phyloP scores from a whole-genome alignment of 2,329 filamentous ascomycete genomes.

The Chaetomium sp. region DNA sequence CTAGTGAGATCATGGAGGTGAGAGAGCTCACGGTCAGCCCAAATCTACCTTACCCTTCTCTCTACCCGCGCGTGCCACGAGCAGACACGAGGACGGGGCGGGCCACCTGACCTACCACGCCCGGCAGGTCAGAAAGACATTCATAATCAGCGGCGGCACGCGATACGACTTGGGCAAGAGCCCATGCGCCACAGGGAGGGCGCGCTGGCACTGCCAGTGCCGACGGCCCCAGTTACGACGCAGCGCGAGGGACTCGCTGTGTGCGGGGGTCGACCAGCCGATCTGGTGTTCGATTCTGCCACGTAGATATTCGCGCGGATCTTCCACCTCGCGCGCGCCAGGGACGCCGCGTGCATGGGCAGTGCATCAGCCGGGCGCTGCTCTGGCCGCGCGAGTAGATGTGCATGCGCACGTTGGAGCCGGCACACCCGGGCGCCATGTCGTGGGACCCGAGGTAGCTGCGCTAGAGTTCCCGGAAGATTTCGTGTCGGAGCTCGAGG shows the following conservation, averaged over 20 bases:
- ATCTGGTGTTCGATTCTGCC: not conserved
- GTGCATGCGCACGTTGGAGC: constrained; percentile 28
- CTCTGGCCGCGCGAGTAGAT: constrained; percentile 23
- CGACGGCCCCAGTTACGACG: constrained; percentile 32
- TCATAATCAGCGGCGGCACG: constrained; percentile 27
- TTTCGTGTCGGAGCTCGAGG: constrained; percentile 27
- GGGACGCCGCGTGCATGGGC: constrained; percentile 9
- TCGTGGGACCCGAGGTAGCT: constrained; percentile 20
- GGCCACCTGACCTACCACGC: constrained; percentile 29
- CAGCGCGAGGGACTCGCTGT: constrained; percentile 9
- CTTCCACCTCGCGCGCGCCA: constrained; percentile 5
- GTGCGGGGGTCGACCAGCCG: constrained; percentile 9
- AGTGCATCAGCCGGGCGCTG: constrained; percentile 13
- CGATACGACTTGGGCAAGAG: constrained; percentile 4
- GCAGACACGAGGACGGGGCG: not conserved
- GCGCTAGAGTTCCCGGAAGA: constrained; percentile 29
- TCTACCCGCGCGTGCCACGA: not conserved
- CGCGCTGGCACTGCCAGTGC: constrained; percentile 36
- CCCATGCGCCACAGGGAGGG: constrained; percentile 32
- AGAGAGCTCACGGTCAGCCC: not conserved
- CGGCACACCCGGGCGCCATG: constrained; percentile 1
- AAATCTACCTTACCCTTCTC: not conserved
- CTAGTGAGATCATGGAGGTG: constrained; percentile 17
- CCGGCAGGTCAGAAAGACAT: constrained; percentile 34
- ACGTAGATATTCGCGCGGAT: not conserved